Base-by-base conservation (phyloP, 805 yeast species). In the Candida germanica region DNA sequence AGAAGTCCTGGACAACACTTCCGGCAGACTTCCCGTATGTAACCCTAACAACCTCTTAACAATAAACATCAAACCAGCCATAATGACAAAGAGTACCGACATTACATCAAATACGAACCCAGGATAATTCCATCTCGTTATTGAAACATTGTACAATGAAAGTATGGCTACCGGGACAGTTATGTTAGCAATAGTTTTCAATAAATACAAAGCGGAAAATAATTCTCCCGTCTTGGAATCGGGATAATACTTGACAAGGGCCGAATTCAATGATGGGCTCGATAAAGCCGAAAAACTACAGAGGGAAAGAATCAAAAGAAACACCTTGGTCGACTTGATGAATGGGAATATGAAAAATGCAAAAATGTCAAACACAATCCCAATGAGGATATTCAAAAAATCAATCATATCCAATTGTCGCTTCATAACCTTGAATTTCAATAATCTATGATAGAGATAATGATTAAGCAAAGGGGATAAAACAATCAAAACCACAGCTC, bases 151-250 rank as follows among this genome's bases (percentile, higher is more conserved):
- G 49, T 82, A 83, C 16, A 79, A 35, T 2, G 61, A 56, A 12
- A 81, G 54, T 21, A 74, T 54, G 0, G 63, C 12, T 5, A 77
- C 56, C 0, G 91, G 87, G 1, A 69, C 58, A 6, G 71, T 38
- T 40, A 80, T 59, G 40, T 63, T 56, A 3, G 73, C 55, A 0
- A 73, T 32, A 44, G 77, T 80, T 50, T 78, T 75, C 12, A 81
- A 51, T 33, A 83, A 53, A 0, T 87, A 76, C 29, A 83, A 54
- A 0, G 82, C 87, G 7, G 91, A 88, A 59, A 82, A 83, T 12
- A 80, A 65, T 54, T 82, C 87, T 12, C 94, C 94, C 4, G 77
- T 68, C 42, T 71, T 71, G 10, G 71, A 66, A 26, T 76, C 77
- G 1, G 77, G 75, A 42, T 70, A 74, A 53, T 79, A 79, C 53